Evolutionary conservation across 2,329 filamentous ascomycete species (phyloP).

Genomic region (Paecilomyces formosus): DNA sequence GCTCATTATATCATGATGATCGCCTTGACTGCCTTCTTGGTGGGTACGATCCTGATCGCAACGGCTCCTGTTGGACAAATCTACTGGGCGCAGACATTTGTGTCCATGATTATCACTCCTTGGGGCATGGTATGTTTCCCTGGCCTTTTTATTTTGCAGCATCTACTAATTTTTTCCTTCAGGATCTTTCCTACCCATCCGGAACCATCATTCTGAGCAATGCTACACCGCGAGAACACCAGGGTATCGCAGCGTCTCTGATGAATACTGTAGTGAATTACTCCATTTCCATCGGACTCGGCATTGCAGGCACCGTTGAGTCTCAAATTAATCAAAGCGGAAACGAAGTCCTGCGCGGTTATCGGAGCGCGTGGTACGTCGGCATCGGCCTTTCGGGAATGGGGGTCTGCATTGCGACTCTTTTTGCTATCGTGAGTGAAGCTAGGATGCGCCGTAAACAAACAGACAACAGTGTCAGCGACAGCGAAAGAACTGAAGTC

Average conservation of each 20-base stretch:
- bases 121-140: conserved; percentile 9
- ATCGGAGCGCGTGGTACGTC: conserved; percentile 29
- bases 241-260: conserved; percentile 45
- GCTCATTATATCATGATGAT: conserved; percentile 22
- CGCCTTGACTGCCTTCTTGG: conserved; percentile 15
- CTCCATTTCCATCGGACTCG: conserved; percentile 55
- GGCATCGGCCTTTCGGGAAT: conserved; percentile 17
- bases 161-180: conserved; percentile 40
- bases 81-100: conserved; percentile 31
- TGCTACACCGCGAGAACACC: conserved; percentile 33
- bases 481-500: neutral
- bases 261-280: conserved; percentile 61
- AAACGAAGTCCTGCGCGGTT: conserved; percentile 20
- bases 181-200: conserved; percentile 55
- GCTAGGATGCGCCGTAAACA: neutral
- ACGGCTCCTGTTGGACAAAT: conserved; percentile 29
- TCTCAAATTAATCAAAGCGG: conserved; percentile 31
- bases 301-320: conserved; percentile 57
- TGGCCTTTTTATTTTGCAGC: neutral
- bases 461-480: neutral
- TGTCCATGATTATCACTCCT: conserved; percentile 12
- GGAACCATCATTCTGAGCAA: conserved; percentile 53
- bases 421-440: neutral
- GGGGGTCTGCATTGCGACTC: conserved; percentile 2
- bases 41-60: conserved; percentile 28